Percentiles rank a stretch among this genome's conserved stretches.
phyloP scores from a whole-genome alignment of 805 yeast species.

The Wickerhamomyces sydowiorum region DNA sequence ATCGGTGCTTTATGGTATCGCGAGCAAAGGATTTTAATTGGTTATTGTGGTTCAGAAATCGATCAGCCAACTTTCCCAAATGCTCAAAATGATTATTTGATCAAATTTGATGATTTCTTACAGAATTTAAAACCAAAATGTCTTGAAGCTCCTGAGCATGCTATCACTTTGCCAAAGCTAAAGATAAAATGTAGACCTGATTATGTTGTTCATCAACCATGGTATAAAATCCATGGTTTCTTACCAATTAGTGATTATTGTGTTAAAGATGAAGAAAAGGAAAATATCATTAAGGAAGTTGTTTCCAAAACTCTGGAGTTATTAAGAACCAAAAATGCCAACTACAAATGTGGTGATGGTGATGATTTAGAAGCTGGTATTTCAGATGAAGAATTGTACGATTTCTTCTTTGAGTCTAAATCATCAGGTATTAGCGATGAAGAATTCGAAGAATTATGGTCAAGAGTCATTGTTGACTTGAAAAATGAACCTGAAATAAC shows the following conservation, averaged over 20 bases:
- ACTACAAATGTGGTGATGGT: conserved; percentile 50
- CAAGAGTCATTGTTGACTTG: conserved; percentile 52
- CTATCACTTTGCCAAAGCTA: conserved; percentile 60
- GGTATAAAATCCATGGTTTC: conserved; percentile 48
- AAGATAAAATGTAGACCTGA: conserved; percentile 68
- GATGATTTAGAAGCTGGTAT: conserved; percentile 48
- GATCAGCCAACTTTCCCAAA: conserved; percentile 34
- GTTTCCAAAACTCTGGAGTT: conserved; percentile 60
- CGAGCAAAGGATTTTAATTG: conserved; percentile 55
- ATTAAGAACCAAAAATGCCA: conserved; percentile 65
- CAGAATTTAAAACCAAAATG: conserved; percentile 56
- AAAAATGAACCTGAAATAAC: conserved; percentile 63
- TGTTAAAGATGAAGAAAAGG: conserved; percentile 66
- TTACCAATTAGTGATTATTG: conserved; percentile 64
- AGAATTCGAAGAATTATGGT: conserved; percentile 76
- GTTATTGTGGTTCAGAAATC: conserved; percentile 70
- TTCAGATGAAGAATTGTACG: conserved; percentile 42
- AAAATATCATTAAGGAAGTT: conserved; percentile 60
- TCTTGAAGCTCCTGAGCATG: conserved; percentile 75
- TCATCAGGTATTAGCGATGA: conserved; percentile 30
- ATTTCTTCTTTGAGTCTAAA: conserved; percentile 37
- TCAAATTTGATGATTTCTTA: conserved; percentile 37
- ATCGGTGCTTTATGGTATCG: conserved; percentile 54
- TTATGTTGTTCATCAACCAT: conserved; percentile 44
- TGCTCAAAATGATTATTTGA: conserved; percentile 25